Conservation (phyloP, 768 basidiomycete species). For the Phanerochaete sordida region DNA sequence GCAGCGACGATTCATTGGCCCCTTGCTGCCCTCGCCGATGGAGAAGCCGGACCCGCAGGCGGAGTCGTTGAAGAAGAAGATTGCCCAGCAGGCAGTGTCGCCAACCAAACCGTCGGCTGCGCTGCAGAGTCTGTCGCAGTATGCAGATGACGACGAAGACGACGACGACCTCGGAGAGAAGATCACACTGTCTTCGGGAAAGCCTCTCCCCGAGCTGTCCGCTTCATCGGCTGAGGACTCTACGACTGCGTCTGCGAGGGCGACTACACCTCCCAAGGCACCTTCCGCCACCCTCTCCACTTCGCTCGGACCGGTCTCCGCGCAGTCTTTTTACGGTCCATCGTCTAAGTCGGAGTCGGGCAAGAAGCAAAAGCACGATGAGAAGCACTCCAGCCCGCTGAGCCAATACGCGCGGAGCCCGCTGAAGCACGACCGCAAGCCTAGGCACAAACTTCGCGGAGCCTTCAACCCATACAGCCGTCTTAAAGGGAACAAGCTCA, state of each 20-base stretch:
- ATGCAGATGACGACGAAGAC: conserved; percentile 39
- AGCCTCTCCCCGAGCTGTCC: not conserved
- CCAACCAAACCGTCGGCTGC: conserved; percentile 27
- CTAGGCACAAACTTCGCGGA: not conserved
- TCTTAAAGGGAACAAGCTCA: not conserved
- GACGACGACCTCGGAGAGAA: conserved; percentile 31
- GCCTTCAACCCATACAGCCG: not conserved
- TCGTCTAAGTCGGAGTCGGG: not conserved
- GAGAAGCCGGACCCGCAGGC: conserved; percentile 49
- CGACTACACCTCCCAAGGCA: not conserved
- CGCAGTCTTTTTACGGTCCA: conserved; percentile 4
- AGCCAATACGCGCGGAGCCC: conserved; percentile 1
- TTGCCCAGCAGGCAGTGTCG: conserved; percentile 25
- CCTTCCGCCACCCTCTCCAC: not conserved
- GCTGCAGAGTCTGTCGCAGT: conserved; percentile 36
- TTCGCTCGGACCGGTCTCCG: not conserved
- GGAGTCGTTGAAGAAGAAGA: conserved; percentile 48
- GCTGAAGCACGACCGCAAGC: not conserved
- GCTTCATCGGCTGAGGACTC: not conserved
- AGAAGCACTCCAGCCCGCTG: not conserved
- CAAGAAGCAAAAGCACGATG: not conserved
- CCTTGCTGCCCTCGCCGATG: conserved; percentile 49
- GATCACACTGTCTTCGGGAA: conserved; percentile 8
- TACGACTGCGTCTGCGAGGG: not conserved
- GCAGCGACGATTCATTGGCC: conserved; percentile 57